Evolutionary conservation across 441 rosid species (phyloP).

Genomic region (Eruca vesicaria): DNA sequence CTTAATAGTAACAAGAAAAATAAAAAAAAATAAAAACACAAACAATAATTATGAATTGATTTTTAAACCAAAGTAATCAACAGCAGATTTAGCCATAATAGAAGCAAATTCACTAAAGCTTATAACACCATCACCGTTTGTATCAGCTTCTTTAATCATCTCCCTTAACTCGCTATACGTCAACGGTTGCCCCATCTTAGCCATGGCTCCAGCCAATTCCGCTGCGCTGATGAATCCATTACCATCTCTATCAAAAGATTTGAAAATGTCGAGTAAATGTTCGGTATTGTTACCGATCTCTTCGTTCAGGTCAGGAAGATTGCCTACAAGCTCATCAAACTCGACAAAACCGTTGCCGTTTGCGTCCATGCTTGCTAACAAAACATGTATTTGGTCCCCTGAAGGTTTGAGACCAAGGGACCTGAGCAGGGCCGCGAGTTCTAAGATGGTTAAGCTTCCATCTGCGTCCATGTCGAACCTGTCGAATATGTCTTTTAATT

Average conservation of each 20-base stretch:
- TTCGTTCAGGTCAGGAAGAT: conserved; percentile 53
- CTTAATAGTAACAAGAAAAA: no score
- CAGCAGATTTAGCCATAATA: conserved; percentile 59
- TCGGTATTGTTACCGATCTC: conserved; percentile 50
- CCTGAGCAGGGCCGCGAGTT: conserved; percentile 67
- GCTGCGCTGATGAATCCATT: conserved; percentile 65
- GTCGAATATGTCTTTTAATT: conserved; percentile 56
- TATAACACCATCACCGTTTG: conserved; percentile 61
- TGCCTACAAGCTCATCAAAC: conserved; percentile 59
- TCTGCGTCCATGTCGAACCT: conserved; percentile 73
- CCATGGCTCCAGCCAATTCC: conserved; percentile 67
- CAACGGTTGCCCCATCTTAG: conserved; percentile 69
- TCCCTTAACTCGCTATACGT: conserved; percentile 56
- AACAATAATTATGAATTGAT: background rate
- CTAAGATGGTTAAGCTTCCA: conserved; percentile 69
- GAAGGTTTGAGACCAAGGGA: conserved; percentile 66
- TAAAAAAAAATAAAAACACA: background rate
- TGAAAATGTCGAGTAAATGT: conserved; percentile 54
- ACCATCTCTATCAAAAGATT: conserved; percentile 65
- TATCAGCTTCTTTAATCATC: conserved; percentile 62
- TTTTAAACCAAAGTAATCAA: conserved; percentile 46
- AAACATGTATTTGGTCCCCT: conserved; percentile 56
- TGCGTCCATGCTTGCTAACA: conserved; percentile 58
- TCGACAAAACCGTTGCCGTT: conserved; percentile 70
- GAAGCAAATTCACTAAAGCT: conserved; percentile 62